Percentiles rank a stretch among this genome's conserved stretches.
phyloP scores from a whole-genome alignment of 805 yeast species.

The Barnettozyma californica region DNA sequence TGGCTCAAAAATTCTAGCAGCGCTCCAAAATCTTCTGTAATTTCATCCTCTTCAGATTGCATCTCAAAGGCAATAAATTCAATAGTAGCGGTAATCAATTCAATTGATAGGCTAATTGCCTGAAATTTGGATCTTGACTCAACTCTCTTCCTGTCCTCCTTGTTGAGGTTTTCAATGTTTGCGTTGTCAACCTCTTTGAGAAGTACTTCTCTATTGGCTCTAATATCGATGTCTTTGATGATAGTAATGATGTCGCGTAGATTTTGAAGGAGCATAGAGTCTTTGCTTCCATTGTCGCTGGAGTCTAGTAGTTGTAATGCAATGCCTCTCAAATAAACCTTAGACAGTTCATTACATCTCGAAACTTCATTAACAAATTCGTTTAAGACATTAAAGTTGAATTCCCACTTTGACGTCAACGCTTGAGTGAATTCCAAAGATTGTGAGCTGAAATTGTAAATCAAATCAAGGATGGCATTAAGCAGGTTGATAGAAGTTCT shows the following conservation, averaged over 20 bases:
- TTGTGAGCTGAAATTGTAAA: constrained; percentile 57
- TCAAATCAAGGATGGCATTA: constrained; percentile 49
- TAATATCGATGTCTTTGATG: constrained; percentile 29
- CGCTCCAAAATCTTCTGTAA: constrained; percentile 10
- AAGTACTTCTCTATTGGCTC: constrained; percentile 26
- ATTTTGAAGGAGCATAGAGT: constrained; percentile 21
- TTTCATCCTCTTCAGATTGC: background rate
- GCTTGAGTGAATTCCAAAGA: constrained; percentile 44
- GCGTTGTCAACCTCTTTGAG: constrained; percentile 31
- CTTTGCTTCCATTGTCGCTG: constrained; percentile 12
- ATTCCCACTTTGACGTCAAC: constrained; percentile 14
- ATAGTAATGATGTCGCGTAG: constrained; percentile 22
- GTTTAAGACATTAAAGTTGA: constrained; percentile 13
- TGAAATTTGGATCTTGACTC: constrained; percentile 50
- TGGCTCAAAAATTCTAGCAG: constrained; percentile 17
- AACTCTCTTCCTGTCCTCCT: constrained; percentile 35
- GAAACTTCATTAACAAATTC: constrained; percentile 10
- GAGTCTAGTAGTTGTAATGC: constrained; percentile 32
- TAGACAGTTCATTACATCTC: constrained; percentile 28
- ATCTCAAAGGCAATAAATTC: constrained; percentile 43
- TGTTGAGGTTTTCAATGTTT: constrained; percentile 23
- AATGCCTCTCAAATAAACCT: constrained; percentile 33
- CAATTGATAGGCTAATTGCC: constrained; percentile 66
- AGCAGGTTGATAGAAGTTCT: constrained; percentile 38
- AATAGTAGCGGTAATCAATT: constrained; percentile 67